Conservation (phyloP, 2,329 filamentous ascomycete species). For the Epichloe brachyelytri region DNA sequence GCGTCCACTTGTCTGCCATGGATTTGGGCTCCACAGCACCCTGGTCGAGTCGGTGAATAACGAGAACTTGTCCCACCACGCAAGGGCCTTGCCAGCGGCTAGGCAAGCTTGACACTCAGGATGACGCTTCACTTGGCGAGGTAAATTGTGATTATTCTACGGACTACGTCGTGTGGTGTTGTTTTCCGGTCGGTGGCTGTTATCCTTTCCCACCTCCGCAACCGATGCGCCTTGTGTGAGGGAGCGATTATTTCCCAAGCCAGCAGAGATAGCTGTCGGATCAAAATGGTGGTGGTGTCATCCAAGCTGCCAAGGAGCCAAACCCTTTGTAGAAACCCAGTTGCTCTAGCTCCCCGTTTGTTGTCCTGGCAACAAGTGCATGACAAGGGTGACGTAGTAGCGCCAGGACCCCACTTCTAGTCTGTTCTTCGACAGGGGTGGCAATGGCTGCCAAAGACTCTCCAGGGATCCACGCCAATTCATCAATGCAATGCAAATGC, state of each 20-base stretch:
- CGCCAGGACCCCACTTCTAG: background rate
- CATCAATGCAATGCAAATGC: too few species aligned
- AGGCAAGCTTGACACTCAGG: background rate
- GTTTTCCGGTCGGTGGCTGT: too few species aligned
- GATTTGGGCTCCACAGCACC: background rate
- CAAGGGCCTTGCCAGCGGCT: background rate
- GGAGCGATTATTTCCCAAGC: too few species aligned
- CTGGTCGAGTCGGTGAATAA: background rate
- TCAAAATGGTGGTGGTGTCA: background rate
- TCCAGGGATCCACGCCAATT: too few species aligned
- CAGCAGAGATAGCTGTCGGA: too few species aligned
- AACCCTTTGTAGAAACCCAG: too few species aligned
- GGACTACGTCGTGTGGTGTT: background rate
- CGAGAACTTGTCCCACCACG: background rate
- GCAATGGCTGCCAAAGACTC: background rate
- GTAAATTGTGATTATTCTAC: background rate
- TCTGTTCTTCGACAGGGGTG: background rate
- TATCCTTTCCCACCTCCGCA: too few species aligned
- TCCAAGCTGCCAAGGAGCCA: background rate
- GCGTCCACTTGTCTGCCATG: background rate
- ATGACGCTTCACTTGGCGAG: background rate
- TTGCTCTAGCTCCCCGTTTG: background rate
- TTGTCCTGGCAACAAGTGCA: constrained; percentile 1
- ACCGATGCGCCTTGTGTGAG: too few species aligned
- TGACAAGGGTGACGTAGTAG: background rate